Evolutionary conservation across 306 rosid genomes (phyloP), one percentile per base, ranked within the genome.

Genomic region (Rosa chinensis): DNA sequence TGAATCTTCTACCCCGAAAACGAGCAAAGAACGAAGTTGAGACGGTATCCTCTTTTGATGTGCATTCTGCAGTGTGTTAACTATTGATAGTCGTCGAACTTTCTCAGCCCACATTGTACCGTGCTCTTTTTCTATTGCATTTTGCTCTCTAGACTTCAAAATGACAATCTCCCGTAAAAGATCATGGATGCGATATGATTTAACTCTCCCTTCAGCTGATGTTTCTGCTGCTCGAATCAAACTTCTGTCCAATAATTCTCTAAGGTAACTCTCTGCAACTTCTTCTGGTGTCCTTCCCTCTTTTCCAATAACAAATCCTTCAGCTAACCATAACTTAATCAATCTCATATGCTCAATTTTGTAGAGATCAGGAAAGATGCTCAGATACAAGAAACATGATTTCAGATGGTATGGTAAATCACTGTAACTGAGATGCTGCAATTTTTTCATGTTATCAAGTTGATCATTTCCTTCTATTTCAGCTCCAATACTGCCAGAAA

Each of bases 341-440:
- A 90, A 32, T 63, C 90, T 78, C 88, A 78, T 80, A 10, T 32
- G 84, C 72, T 87, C 85, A 8, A 85, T 76, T 5, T 81, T 80
- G 18, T 84, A 72, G 42, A 80, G 78, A 64, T 75, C 87, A 0
- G 90, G 94, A 55, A 88, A 90, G 17, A 88, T 76, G 81, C 82
- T 74, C 52, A 88, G 37, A 79, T 90, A 90, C 85, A 90, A 49
- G 81, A 90, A 52, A 72, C 92, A 88, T 40, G 89, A 88, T 47
- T 90, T 88, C 56, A 90, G 89, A 81, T 89, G 80, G 83, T 82
- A 88, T 49, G 92, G 95, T 14, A 90, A 81, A 45, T 88, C 95
- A 44, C 88, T 85, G 83, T 82, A 87, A 79, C 95, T 88, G 6
- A 90, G 82, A 1, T 84, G 87, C 70, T 87, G 78, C 9, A 88